Evolutionary conservation across 2,329 filamentous ascomycete species (phyloP), one percentile per base, ranked within the genome.

Genomic region (Fusarium metavorans): DNA sequence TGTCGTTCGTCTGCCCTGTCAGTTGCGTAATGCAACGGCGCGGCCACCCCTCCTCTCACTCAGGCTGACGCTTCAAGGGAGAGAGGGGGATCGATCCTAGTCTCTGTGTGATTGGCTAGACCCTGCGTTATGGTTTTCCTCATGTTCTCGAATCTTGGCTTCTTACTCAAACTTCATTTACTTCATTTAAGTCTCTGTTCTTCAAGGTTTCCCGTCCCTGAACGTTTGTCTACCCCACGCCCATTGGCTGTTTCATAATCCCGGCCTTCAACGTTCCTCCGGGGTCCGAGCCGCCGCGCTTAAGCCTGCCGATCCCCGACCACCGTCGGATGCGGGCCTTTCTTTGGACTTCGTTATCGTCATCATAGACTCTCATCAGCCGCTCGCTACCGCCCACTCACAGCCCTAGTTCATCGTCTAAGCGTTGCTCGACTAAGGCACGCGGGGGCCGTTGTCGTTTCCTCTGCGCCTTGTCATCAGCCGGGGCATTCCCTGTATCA

Each of bases 311-410:
- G 60, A 63, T 63, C 60, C 43, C 32, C 32, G 23, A 54, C 39
- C 45, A 50, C 60, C 34, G 45, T 52, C 60, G 45, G 43, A 34
- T 37, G 30, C 30, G 30, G 30, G 32, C 35, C 25, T 43, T 43
- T 45, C 41, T 27, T 25, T 62, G 20, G 57, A 16, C 43, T 34
- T 35, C 56, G 39, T 54, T 48, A 63, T 45, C 50, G 48, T 72
- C 72, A 74, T 74, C 72, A 75, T 74, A 66, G 68, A 75, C 62
- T 66, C 16, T 27, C 59, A 32, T 43, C 52, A 59, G 56, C 57
- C n/a, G 59, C 62, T 69, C 68, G 45, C 65, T 75, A 41, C 57
- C 48, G 59, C 64, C 72, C 72, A 75, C 65, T 75, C 65, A 63
- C 69, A 72, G 37, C 35, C 50, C 58, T 18, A 57, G 60, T 43